Evolutionary conservation across 192 early-diverging fungal genomes (phyloP).

Genomic region (Coemansia sp.): DNA sequence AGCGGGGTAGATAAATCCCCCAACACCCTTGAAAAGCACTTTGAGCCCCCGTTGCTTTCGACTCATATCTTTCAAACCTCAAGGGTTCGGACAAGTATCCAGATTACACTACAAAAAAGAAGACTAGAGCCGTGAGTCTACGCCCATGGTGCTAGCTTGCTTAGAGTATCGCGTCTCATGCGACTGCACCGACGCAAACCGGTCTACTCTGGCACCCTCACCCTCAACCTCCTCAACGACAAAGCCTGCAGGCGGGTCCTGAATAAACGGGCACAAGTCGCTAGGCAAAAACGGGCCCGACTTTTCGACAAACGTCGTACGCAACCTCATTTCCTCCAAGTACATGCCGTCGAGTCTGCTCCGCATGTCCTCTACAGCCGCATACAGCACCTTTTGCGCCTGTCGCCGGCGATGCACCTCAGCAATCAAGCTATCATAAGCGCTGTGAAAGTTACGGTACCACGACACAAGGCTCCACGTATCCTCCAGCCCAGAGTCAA

Average conservation of each 20-base stretch:
- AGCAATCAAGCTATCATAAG: slow-evolving; percentile 48
- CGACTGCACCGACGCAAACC: slow-evolving; percentile 49
- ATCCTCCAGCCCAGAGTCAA: slow-evolving; percentile 39
- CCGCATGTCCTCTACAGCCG: slow-evolving; percentile 47
- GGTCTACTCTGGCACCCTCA: slow-evolving; percentile 15
- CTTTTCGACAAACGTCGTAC: slow-evolving; percentile 46
- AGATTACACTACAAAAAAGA: neutral
- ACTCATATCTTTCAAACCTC: neutral
- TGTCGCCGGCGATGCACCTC: slow-evolving; percentile 53
- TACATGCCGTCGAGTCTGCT: slow-evolving; percentile 36
- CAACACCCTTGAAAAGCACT: neutral
- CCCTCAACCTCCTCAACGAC: slow-evolving; percentile 43
- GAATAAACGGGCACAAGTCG: slow-evolving; percentile 57
- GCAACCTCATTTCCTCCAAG: slow-evolving; percentile 34
- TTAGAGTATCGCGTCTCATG: slow-evolving; percentile 49
- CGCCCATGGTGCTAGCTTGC: slow-evolving; percentile 15
- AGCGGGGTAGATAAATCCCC: neutral
- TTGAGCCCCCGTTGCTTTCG: neutral
- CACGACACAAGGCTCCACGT: slow-evolving; percentile 51
- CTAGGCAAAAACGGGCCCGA: slow-evolving; percentile 51
- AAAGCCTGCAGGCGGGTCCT: slow-evolving; percentile 53
- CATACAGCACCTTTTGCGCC: slow-evolving; percentile 35
- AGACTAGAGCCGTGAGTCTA: slow-evolving; percentile 12
- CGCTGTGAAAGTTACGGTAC: slow-evolving; percentile 53
- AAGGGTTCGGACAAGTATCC: neutral